A percentile compares a stretch with the other conserved stretches of the same genome.
phyloP scores from a whole-genome alignment of 1,284 basidiomycete species.

The Ceratobasidium sp. region DNA sequence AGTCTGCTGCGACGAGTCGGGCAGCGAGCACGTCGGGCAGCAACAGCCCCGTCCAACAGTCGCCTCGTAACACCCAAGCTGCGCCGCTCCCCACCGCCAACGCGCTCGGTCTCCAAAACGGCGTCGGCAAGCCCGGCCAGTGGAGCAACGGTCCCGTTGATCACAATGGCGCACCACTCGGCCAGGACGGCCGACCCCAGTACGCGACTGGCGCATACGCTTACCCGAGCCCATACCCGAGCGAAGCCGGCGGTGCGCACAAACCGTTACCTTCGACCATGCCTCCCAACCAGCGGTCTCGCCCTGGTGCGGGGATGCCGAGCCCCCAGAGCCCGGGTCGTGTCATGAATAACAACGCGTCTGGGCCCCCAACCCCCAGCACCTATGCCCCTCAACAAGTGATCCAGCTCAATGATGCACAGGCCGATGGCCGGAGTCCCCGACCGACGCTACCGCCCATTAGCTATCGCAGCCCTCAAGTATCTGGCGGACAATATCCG shows the following conservation, averaged over 20 bases:
- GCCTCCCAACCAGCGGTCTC: conserved; percentile 21
- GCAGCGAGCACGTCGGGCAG: conserved; percentile 31
- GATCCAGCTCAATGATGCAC: conserved; percentile 21
- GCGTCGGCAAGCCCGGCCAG: conserved; percentile 17
- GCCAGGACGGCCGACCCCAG: conserved; percentile 28
- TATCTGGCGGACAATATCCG: conserved; percentile 12
- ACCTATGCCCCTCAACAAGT: conserved; percentile 33
- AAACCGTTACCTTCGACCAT: conserved; percentile 8
- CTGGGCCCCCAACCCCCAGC: conserved; percentile 29
- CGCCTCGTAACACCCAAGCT: conserved; percentile 3
- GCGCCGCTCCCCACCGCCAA: conserved; percentile 19
- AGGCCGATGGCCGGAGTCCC: conserved; percentile 21
- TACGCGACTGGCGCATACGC: conserved; percentile 32
- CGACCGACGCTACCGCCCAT: conserved; percentile 31
- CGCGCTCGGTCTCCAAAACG: conserved; percentile 27
- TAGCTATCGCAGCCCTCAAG: conserved; percentile 25
- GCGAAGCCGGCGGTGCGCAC: conserved; percentile 20
- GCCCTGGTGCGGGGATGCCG: conserved; percentile 26
- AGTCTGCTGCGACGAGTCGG: conserved; percentile 23
- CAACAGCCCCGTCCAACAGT: conserved; percentile 34
- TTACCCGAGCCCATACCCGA: conserved; percentile 30
- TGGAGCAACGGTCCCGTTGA: conserved; percentile 29
- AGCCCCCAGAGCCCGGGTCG: conserved; percentile 32
- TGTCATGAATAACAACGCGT: conserved; percentile 14
- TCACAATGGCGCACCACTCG: conserved; percentile 17